These are phyloP conservation scores for Coemansia sp. DNA, from an alignment of 192 early-diverging fungal genomes.

Conservation along the genomic window DNA sequence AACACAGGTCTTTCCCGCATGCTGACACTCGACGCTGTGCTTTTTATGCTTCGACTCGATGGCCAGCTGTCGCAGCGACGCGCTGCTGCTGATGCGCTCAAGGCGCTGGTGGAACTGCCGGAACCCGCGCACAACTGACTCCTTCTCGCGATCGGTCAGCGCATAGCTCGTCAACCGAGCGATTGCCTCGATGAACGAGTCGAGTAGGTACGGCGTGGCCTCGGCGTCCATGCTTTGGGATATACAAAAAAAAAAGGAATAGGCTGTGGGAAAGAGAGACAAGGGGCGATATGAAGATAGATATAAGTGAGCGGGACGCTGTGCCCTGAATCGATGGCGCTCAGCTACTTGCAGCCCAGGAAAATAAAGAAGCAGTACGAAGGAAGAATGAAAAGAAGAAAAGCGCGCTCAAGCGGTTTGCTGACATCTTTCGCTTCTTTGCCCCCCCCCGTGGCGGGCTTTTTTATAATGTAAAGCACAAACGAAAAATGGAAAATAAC, in stretches of 20 bases:
- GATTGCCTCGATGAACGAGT: constrained; percentile 62
- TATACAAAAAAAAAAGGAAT: neutral
- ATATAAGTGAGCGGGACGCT: no score
- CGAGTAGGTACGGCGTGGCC: constrained; percentile 30
- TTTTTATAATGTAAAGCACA: no score
- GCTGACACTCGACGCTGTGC: constrained; percentile 46
- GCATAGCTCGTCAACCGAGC: constrained; percentile 61
- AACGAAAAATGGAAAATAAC: no score
- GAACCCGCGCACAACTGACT: constrained; percentile 57
- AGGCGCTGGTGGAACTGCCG: constrained; percentile 63
- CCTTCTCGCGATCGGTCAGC: constrained; percentile 65
- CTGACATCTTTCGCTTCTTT: no score
- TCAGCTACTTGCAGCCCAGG: no score
- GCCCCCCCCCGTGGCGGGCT: neutral
- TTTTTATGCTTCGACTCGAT: constrained; percentile 31
- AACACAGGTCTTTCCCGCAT: constrained; percentile 61
- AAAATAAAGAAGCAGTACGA: no score
- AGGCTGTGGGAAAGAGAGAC: no score
- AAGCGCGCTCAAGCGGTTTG: no score
- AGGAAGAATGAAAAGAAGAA: no score
- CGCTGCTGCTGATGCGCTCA: constrained; percentile 60
- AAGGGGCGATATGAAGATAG: no score
- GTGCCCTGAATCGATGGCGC: no score
- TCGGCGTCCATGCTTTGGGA: constrained; percentile 12
- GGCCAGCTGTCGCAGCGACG: constrained; percentile 30